These are phyloP conservation scores for Sclerotinia sclerotiorum DNA, from an alignment of 2,329 filamentous ascomycete species.

Conservation along the genomic window DNA sequence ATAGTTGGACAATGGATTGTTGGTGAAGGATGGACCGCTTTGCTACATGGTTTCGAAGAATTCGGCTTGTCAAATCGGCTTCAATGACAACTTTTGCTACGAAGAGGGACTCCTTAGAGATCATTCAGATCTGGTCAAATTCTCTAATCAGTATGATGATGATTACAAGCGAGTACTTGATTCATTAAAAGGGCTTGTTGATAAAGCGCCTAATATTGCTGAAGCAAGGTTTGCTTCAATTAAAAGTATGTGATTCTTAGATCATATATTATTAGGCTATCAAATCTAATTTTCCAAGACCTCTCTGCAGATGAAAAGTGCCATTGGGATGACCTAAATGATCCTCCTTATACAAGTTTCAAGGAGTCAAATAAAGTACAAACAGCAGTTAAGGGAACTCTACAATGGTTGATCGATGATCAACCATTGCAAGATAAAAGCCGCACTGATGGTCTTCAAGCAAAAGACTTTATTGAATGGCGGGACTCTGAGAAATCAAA, in stretches of 20 bases:
- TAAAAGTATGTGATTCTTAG: neutral
- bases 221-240: neutral
- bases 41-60: neutral
- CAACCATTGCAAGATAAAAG: neutral
- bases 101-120: neutral
- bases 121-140: neutral
- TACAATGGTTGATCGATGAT: neutral
- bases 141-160: neutral
- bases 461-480: neutral
- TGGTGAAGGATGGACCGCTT: neutral
- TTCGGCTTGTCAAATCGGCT: neutral
- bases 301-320: neutral
- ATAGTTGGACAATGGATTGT: neutral
- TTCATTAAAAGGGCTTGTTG: neutral
- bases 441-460: neutral
- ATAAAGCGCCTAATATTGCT: neutral
- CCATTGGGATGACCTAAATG: neutral
- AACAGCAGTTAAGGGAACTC: neutral
- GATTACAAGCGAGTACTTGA: neutral
- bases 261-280: neutral
- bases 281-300: neutral
- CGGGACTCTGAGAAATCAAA: neutral
- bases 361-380: neutral
- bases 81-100: neutral
- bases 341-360: neutral